Conservation (phyloP, 225 moss, liverwort and hornwort species). For the Bryoerythrophyllum caledonicum region DNA sequence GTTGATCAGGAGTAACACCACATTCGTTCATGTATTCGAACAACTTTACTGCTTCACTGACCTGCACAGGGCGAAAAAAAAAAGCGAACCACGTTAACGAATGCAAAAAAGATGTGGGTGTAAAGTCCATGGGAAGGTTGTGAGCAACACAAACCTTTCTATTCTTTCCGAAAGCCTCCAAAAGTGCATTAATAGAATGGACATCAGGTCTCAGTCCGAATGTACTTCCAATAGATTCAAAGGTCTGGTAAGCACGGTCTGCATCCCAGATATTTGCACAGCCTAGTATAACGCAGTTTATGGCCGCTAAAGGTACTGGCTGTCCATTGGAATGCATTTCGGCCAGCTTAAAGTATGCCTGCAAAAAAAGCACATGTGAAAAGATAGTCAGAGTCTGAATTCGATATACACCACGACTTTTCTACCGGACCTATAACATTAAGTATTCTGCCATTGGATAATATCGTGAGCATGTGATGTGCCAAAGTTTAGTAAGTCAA, state of each 20-base stretch:
- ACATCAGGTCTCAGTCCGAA: slow-evolving; percentile 79
- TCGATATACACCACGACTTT: not conserved
- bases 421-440: not conserved
- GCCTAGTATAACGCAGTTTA: slow-evolving; percentile 83
- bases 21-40: slow-evolving; percentile 74
- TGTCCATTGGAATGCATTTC: slow-evolving; percentile 63
- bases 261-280: slow-evolving; percentile 89
- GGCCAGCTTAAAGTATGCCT: slow-evolving; percentile 84
- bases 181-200: slow-evolving; percentile 85
- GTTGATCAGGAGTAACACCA: slow-evolving; percentile 65
- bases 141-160: slow-evolving; percentile 54
- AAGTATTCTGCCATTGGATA: not conserved
- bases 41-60: slow-evolving; percentile 70
- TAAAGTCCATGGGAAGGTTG: not conserved
- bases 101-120: slow-evolving; percentile 13
- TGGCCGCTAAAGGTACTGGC: slow-evolving; percentile 68
- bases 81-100: not conserved
- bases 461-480: not conserved
- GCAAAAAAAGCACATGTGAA: slow-evolving; percentile 18
- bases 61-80: slow-evolving; percentile 40
- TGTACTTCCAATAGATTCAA: slow-evolving; percentile 77
- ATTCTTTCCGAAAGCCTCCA: slow-evolving; percentile 80
- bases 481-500: slow-evolving; percentile 1
- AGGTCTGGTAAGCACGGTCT: slow-evolving; percentile 90
- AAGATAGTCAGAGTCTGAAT: not conserved